Conservation (phyloP, 495 filamentous ascomycete species). For the Aspergillus hancockii region DNA sequence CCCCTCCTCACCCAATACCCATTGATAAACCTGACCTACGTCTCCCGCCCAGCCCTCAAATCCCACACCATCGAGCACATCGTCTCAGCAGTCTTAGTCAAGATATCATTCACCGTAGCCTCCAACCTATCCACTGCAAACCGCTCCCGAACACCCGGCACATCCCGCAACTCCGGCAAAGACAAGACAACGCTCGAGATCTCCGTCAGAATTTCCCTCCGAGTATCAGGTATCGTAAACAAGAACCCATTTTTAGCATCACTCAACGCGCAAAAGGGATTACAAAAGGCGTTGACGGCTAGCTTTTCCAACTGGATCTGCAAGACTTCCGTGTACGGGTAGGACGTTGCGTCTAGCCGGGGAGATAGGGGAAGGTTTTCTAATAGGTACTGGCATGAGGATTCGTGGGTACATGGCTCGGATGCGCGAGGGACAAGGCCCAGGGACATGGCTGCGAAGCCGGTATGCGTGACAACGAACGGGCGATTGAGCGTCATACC, state of each 20-base stretch:
- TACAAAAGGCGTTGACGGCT: slow-evolving; percentile 68
- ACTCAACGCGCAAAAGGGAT: slow-evolving; percentile 69
- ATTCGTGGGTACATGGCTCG: neutral
- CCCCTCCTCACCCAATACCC: slow-evolving; percentile 65
- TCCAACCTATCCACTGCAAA: slow-evolving; percentile 50
- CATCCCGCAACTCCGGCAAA: slow-evolving; percentile 57
- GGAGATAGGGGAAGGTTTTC: slow-evolving; percentile 29
- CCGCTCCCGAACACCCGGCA: slow-evolving; percentile 46
- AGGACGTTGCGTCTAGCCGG: slow-evolving; percentile 27
- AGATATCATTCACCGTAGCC: slow-evolving; percentile 51
- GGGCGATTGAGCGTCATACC: slow-evolving; percentile 50
- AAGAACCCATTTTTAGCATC: slow-evolving; percentile 65
- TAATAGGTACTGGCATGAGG: slow-evolving; percentile 28
- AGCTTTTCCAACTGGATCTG: slow-evolving; percentile 69
- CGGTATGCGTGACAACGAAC: slow-evolving; percentile 61
- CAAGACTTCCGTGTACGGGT: slow-evolving; percentile 29
- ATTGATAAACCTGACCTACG: slow-evolving; percentile 77
- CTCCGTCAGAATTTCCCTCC: slow-evolving; percentile 55
- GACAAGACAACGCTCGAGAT: slow-evolving; percentile 50
- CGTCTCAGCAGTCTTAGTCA: slow-evolving; percentile 57
- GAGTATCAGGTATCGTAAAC: slow-evolving; percentile 44
- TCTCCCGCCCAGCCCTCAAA: slow-evolving; percentile 55
- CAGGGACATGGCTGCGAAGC: slow-evolving; percentile 54
- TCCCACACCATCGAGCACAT: slow-evolving; percentile 75
- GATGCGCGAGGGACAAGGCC: slow-evolving; percentile 35